A percentile compares a stretch with the other conserved stretches of the same genome.
Conservation (phyloP, 2,329 filamentous ascomycete genomes). For the Tolypocladium nubicola region DNA sequence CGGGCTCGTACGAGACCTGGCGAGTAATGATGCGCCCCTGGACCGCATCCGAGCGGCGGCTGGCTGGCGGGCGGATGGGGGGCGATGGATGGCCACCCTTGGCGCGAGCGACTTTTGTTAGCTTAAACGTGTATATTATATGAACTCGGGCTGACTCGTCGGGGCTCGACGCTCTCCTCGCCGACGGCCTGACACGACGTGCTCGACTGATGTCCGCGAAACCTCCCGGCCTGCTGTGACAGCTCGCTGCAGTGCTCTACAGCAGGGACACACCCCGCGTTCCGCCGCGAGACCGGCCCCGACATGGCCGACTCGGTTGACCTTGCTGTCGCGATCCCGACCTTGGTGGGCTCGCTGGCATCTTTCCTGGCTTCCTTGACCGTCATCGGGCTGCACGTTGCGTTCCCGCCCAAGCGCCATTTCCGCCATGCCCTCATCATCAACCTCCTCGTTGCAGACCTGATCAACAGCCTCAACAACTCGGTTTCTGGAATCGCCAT, state of each 20-base stretch:
- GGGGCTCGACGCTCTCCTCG: neutral
- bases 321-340: conserved; percentile 1
- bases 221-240: neutral
- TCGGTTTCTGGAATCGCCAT: conserved; percentile 27
- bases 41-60: too few species aligned
- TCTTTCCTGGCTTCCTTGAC: conserved; percentile 2
- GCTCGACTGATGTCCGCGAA: too few species aligned
- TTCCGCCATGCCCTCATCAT: conserved; percentile 8
- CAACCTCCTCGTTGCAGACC: conserved; percentile 16
- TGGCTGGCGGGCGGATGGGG: too few species aligned
- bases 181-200: neutral
- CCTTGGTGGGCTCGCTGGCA: conserved; percentile 4
- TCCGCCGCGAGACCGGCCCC: neutral
- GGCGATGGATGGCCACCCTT: too few species aligned
- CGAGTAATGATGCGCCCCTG: too few species aligned
- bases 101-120: neutral
- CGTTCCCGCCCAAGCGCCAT: conserved; percentile 4
- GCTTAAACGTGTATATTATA: neutral
- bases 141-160: neutral
- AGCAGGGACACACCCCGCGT: neutral
- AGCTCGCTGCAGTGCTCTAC: neutral
- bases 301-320: neutral
- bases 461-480: conserved; percentile 31
- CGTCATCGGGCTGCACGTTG: conserved; percentile 2
- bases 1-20: too few species aligned